phyloP scores from a whole-genome alignment of 441 rosid genomes.

The Eutrema salsugineum region DNA sequence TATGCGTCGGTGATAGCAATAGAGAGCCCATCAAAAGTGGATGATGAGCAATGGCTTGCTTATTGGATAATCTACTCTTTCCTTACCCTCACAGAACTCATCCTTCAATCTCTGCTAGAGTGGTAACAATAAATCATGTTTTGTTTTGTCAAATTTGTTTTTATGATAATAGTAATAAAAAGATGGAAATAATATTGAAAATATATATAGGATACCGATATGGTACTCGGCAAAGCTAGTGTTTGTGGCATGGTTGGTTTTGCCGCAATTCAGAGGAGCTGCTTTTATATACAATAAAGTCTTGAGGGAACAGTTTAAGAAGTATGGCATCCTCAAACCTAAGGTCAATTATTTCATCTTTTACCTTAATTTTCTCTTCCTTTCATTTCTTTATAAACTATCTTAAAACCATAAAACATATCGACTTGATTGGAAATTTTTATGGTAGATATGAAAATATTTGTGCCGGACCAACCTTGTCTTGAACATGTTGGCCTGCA shows the following conservation, averaged over 20 bases:
- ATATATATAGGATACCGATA: slow-evolving; percentile 59
- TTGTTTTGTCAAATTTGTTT: background rate
- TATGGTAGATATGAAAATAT: background rate
- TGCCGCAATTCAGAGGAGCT: slow-evolving; percentile 88
- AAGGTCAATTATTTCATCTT: background rate
- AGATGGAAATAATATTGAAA: background rate
- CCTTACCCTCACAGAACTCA: slow-evolving; percentile 70
- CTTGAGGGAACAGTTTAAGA: slow-evolving; percentile 55
- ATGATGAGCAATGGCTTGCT: slow-evolving; percentile 93
- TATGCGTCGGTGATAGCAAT: slow-evolving; percentile 82
- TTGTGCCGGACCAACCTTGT: background rate
- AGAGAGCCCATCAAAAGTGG: slow-evolving; percentile 62
- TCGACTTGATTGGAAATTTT: background rate
- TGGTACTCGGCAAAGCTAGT: slow-evolving; percentile 74
- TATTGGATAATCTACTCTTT: slow-evolving; percentile 89
- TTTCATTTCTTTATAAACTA: background rate
- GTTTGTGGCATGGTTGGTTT: slow-evolving; percentile 71
- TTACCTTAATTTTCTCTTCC: background rate
- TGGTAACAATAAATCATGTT: slow-evolving; percentile 39
- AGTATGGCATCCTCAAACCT: slow-evolving; percentile 27
- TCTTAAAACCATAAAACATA: background rate
- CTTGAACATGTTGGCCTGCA: background rate
- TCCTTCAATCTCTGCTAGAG: slow-evolving; percentile 60
- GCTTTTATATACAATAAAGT: slow-evolving; percentile 64
- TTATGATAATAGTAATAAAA: background rate